Percentiles rank a stretch among this genome's conserved stretches.
phyloP scores from a whole-genome alignment of 805 yeast genomes.

The Candida michaelii region DNA sequence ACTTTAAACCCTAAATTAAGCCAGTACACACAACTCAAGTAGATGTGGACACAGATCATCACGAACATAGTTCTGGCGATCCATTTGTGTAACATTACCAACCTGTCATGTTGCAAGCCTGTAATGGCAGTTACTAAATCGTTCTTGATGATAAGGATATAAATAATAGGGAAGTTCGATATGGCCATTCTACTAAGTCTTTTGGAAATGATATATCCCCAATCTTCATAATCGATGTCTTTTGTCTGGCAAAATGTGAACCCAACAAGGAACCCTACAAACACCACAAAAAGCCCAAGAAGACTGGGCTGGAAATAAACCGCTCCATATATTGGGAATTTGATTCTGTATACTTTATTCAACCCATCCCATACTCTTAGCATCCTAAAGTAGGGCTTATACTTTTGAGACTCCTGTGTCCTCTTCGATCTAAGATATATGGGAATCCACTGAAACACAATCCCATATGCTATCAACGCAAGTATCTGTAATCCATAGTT shows the following conservation, averaged over 20 bases:
- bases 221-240: constrained; percentile 41
- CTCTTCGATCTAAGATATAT: constrained; percentile 27
- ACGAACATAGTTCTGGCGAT: constrained; percentile 40
- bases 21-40: constrained; percentile 40
- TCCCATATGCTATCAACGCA: constrained; percentile 36
- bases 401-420: constrained; percentile 13
- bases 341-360: constrained; percentile 26
- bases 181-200: constrained; percentile 40
- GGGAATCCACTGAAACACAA: constrained; percentile 45
- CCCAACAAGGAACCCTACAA: constrained; percentile 26
- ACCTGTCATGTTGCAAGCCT: constrained; percentile 43
- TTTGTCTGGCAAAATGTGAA: constrained; percentile 32
- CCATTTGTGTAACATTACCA: constrained; percentile 45
- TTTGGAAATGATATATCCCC: constrained; percentile 41
- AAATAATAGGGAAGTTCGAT: constrained; percentile 40
- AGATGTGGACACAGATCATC: constrained; percentile 35
- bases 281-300: constrained; percentile 25
- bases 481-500: constrained; percentile 26
- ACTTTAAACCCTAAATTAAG: constrained; percentile 33
- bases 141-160: constrained; percentile 38
- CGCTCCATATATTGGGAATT: constrained; percentile 19
- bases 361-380: constrained; percentile 27
- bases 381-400: constrained; percentile 24
- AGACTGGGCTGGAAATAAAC: constrained; percentile 45
- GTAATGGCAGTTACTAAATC: constrained; percentile 38